A percentile compares a stretch with the other conserved stretches of the same genome.
Conservation (phyloP, 176 grass and related monocot species). For the Oryza longistaminata region DNA sequence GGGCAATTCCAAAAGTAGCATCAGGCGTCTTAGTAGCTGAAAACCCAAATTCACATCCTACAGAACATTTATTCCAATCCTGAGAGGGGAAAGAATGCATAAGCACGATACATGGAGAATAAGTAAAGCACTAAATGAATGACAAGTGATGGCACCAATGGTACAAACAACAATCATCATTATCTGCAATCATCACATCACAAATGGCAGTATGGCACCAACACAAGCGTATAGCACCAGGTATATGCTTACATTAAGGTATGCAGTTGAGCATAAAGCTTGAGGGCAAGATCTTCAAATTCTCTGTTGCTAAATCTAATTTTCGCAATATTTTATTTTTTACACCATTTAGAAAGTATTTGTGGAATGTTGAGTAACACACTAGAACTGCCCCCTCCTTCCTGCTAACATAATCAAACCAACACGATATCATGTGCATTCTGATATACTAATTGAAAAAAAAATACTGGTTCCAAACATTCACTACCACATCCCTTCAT, state of each 20-base stretch:
- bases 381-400: not conserved
- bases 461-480: not conserved
- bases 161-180: not conserved
- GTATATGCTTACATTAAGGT: slow-evolving; percentile 13
- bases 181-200: slow-evolving; percentile 14
- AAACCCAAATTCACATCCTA: slow-evolving; percentile 82
- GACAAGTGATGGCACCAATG: not conserved
- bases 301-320: not conserved
- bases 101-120: slow-evolving; percentile 23
- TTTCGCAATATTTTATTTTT: not conserved
- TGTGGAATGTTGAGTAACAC: not conserved
- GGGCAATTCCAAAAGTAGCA: slow-evolving; percentile 75
- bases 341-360: not conserved
- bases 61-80: slow-evolving; percentile 83
- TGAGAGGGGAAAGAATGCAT: slow-evolving; percentile 40
- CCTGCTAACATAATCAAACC: not conserved
- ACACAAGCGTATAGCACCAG: not conserved
- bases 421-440: not conserved
- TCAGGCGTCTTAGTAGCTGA: slow-evolving; percentile 71
- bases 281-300: not conserved
- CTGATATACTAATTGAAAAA: not conserved
- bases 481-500: not conserved
- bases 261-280: not conserved
- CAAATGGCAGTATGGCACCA: not conserved
- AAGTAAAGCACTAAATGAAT: not conserved